Evolutionary conservation across 495 filamentous ascomycete genomes (phyloP), one percentile per base, ranked within the genome.

Genomic region (Trichoderma orchidacearum): DNA sequence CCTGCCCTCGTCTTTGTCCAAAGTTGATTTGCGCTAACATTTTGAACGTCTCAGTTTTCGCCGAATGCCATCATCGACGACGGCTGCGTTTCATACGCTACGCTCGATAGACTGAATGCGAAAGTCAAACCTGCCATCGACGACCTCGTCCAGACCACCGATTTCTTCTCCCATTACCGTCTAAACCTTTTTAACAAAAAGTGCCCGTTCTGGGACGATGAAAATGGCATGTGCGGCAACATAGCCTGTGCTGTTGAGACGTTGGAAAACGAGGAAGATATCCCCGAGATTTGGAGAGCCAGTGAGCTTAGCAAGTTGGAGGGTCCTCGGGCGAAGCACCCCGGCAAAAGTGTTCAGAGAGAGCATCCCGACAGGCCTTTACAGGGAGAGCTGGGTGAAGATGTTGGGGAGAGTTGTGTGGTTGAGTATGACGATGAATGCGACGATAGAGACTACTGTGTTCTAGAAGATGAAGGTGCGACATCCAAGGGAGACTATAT

Each of bases 371-470:
- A 83, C 60, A 75, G 79, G 58, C 93, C 93, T 13, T 74, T 98
- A 17, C 82, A 86, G 63, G 94, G 91, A 3, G 77, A 81, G 64
- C 72, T 98, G 32, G 93, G 93, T 30, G 87, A 90, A 52, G 75
- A 85, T 54, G 91, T 95, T 8, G 89, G 88, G 18, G 93, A 98
- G 71, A 95, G 88, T 63, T 98, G 93, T 68, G 88, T 98, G 38
- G 83, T 96, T 1, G 93, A 98, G 68, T 95, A 93, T 65, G 93
- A 96, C 63, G 94, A 97, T 62, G 93, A 98, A 66, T 96, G 93
- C 60, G 93, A 98, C 70, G 89, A 97, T 55, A 80, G 91, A 29
- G 93, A 98, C 64, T 98, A 97, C 68, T 98, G 93, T 74, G 81
- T 97, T 6, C 92, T 92, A 1, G 93, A 98, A 61, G 93, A 98